Percentiles rank a stretch among this genome's conserved stretches.
Evolutionary conservation across 2,329 filamentous ascomycete species (phyloP).

Genomic region (Pseudogymnoascus sp.): DNA sequence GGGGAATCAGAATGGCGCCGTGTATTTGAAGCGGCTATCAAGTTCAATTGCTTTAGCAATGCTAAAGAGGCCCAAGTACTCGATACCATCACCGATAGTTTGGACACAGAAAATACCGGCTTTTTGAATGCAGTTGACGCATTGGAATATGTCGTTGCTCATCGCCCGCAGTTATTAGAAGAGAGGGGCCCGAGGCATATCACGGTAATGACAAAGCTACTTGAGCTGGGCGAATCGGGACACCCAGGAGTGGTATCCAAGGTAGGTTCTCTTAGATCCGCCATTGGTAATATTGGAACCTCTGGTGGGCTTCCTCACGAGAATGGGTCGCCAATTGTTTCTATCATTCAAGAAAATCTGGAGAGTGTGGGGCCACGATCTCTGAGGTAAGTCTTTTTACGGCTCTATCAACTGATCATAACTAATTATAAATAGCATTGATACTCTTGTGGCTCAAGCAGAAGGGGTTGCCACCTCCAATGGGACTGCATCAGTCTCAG

Average conservation of each 20-base stretch:
- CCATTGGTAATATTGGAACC: conserved; percentile 33
- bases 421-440: conserved; percentile 34
- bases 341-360: conserved; percentile 48
- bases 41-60: conserved; percentile 22
- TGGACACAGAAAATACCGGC: conserved; percentile 15
- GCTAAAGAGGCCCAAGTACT: conserved; percentile 26
- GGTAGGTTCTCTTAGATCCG: conserved; percentile 30
- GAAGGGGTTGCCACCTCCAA: conserved; percentile 32
- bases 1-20: conserved; percentile 32
- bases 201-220: conserved; percentile 42
- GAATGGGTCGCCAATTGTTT: conserved; percentile 35
- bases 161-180: conserved; percentile 37
- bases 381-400: conserved; percentile 36
- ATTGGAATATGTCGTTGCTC: conserved; percentile 41
- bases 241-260: conserved; percentile 27
- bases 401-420: not conserved
- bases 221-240: conserved; percentile 45
- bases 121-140: conserved; percentile 33
- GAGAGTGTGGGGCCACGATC: conserved; percentile 41
- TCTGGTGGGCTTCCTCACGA: conserved; percentile 5
- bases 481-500: conserved; percentile 22
- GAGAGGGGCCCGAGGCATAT: conserved; percentile 40
- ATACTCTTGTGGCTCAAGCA: conserved; percentile 46
- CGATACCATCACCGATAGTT: conserved; percentile 24
- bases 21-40: conserved; percentile 41